phyloP scores from a whole-genome alignment of 768 basidiomycete species.

The Collybia mongolica region DNA sequence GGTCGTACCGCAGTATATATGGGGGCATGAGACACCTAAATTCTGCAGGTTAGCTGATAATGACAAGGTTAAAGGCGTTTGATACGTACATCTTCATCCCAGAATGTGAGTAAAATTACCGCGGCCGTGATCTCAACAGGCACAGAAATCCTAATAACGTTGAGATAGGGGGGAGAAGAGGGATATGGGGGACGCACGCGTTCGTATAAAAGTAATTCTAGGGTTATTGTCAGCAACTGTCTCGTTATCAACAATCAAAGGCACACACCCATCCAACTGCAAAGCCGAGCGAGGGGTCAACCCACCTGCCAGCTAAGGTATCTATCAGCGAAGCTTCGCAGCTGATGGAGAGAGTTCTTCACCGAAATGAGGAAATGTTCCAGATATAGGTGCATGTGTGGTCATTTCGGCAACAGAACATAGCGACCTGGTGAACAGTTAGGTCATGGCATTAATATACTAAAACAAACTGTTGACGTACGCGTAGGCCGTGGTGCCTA shows the following conservation, averaged over 20 bases:
- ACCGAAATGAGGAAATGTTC: constrained; percentile 76
- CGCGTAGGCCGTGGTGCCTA: constrained; percentile 68
- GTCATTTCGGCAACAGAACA: constrained; percentile 79
- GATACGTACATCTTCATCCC: constrained; percentile 57
- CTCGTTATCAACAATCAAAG: not conserved
- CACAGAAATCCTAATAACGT: constrained; percentile 45
- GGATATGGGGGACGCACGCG: constrained; percentile 24
- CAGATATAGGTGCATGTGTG: constrained; percentile 75
- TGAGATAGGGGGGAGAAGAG: not conserved
- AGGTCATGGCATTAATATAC: not conserved
- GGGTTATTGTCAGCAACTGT: not conserved
- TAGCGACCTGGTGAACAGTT: constrained; percentile 39
- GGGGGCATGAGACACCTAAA: constrained; percentile 45
- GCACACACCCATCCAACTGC: constrained; percentile 51
- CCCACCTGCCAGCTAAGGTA: constrained; percentile 48
- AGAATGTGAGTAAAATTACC: constrained; percentile 67
- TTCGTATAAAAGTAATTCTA: constrained; percentile 45
- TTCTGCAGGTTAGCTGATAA: not conserved
- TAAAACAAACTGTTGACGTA: constrained; percentile 25
- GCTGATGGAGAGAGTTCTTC: not conserved
- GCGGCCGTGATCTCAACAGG: constrained; percentile 79
- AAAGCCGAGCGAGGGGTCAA: constrained; percentile 59
- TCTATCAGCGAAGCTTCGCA: not conserved
- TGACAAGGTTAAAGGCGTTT: not conserved
- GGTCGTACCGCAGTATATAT: constrained; percentile 49